These are phyloP conservation scores for Alternaria dauci DNA, from an alignment of 2,329 filamentous ascomycete species.

Conservation along the genomic window DNA sequence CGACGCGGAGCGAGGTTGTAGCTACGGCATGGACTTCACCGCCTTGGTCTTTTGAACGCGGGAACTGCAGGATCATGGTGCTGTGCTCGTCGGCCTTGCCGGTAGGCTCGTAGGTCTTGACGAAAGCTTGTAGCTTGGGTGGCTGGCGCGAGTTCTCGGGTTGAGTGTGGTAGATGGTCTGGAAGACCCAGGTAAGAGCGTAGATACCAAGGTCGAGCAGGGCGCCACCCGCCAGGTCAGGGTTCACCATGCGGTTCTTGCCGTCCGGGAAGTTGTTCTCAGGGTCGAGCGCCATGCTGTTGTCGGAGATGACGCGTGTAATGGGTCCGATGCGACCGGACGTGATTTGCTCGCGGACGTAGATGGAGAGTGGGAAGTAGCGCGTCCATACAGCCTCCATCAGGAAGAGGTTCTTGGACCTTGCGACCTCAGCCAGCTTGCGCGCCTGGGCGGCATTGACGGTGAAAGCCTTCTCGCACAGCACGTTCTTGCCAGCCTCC, in stretches of 20 bases:
- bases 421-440: slow-evolving; percentile 75
- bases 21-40: slow-evolving; percentile 75
- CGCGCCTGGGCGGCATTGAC: slow-evolving; percentile 80
- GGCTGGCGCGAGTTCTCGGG: slow-evolving; percentile 68
- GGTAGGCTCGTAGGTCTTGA: slow-evolving; percentile 73
- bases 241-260: slow-evolving; percentile 80
- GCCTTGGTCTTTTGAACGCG: slow-evolving; percentile 60
- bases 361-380: slow-evolving; percentile 84
- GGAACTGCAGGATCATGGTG: slow-evolving; percentile 80
- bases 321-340: slow-evolving; percentile 64
- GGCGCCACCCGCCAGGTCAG: slow-evolving; percentile 81
- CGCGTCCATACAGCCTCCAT: slow-evolving; percentile 82
- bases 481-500: slow-evolving; percentile 83
- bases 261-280: slow-evolving; percentile 62
- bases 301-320: slow-evolving; percentile 65
- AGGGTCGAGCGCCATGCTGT: slow-evolving; percentile 67
- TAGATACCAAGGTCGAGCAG: slow-evolving; percentile 89
- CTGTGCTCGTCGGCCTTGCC: slow-evolving; percentile 81
- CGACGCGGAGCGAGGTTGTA: slow-evolving; percentile 54
- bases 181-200: slow-evolving; percentile 88
- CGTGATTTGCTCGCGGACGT: slow-evolving; percentile 72
- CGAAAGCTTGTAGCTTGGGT: slow-evolving; percentile 71
- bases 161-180: slow-evolving; percentile 84
- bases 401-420: slow-evolving; percentile 66
- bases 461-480: slow-evolving; percentile 91